Conservation (phyloP, 2,329 filamentous ascomycete species). For the Lecanosticta acicola region DNA sequence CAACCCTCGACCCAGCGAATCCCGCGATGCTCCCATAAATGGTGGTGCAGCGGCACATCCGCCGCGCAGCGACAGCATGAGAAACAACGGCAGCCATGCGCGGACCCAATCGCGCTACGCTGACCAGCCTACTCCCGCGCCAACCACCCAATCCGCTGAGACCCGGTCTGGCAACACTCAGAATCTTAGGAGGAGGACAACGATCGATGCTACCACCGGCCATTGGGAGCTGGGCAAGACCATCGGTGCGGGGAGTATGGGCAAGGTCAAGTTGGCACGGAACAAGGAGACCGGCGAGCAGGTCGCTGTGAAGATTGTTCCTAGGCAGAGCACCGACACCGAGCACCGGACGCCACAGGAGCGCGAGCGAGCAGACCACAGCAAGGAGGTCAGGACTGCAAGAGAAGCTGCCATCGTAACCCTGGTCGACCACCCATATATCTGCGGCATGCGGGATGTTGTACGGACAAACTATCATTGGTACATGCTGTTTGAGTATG, state of each 20-base stretch:
- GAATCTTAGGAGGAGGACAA: slow-evolving; percentile 59
- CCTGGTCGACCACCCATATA: slow-evolving; percentile 87
- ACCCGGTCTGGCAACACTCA: slow-evolving; percentile 19
- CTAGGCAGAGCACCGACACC: slow-evolving; percentile 72
- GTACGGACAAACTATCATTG: slow-evolving; percentile 96
- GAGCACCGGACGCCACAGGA: slow-evolving; percentile 68
- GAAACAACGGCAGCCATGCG: slow-evolving; percentile 38
- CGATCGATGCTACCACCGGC: slow-evolving; percentile 76
- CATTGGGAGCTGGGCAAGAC: slow-evolving; percentile 96
- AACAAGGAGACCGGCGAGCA: slow-evolving; percentile 87
- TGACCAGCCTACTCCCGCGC: slow-evolving; percentile 33
- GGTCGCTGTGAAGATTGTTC: slow-evolving; percentile 96
- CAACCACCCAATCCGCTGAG: slow-evolving; percentile 24
- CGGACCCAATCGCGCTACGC: slow-evolving; percentile 39
- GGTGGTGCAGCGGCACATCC: slow-evolving; percentile 35
- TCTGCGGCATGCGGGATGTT: slow-evolving; percentile 92
- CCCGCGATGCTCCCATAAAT: slow-evolving; percentile 36
- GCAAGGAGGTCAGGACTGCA: slow-evolving; percentile 91
- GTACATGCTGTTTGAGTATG: slow-evolving; percentile 99
- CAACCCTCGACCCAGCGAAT: slow-evolving; percentile 54
- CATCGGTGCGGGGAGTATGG: slow-evolving; percentile 96
- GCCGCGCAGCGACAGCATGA: slow-evolving; percentile 47
- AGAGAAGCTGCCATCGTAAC: slow-evolving; percentile 95
- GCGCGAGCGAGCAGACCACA: slow-evolving; percentile 86
- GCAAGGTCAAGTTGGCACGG: slow-evolving; percentile 92